Base-by-base conservation (phyloP, 257 asterid genomes). In the Capsicum chinense region DNA sequence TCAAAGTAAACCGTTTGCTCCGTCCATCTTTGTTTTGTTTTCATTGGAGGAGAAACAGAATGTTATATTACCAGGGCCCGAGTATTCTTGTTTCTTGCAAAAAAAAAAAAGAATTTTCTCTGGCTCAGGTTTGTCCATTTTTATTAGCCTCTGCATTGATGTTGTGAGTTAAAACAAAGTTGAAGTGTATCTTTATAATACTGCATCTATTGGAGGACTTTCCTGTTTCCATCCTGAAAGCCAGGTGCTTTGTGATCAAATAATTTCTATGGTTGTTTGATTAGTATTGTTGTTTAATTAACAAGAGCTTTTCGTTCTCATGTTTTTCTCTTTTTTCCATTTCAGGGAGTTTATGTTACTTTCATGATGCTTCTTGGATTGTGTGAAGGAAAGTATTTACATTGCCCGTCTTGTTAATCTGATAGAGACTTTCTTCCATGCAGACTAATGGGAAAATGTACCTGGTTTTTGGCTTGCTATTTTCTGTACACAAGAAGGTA, bases 221-320 rank as follows among this genome's bases (percentile, higher is more conserved):
- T 54, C 14, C 81, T 78, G 82, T 54, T 78, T 26, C 64, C 82
- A 26, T 21, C n/a, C 64, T 78, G 50, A 54, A 76, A 54, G 12
- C 82, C 79, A 78, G 82, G 82, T 78, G 82, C 50, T 52, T 54
- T 78, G 48, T 54, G 82, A 78, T 78, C 48, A 54, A 52, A 54
- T 54, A 15, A 26, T 26, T 78, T 50, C 64, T 78, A 26, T 15
- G 26, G 64, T 33, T 54, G 14, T 54, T 78, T 54, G 64, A 15
- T 78, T 26, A 21, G 5, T 54, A 26, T 66, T 54, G 26, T 33
- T 78, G 26, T 78, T 78, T 26, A 54, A 54, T 54, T 78, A 15
- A 26, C 9, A 21, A 50, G 82, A 14, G 64, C 50, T 54, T 33
- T 78, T 39, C 48, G 2, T 78, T 78, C 82, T 78, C 50, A 78